phyloP scores from a whole-genome alignment of 2,329 filamentous ascomycete genomes.

The Paecilomyces fulvus region DNA sequence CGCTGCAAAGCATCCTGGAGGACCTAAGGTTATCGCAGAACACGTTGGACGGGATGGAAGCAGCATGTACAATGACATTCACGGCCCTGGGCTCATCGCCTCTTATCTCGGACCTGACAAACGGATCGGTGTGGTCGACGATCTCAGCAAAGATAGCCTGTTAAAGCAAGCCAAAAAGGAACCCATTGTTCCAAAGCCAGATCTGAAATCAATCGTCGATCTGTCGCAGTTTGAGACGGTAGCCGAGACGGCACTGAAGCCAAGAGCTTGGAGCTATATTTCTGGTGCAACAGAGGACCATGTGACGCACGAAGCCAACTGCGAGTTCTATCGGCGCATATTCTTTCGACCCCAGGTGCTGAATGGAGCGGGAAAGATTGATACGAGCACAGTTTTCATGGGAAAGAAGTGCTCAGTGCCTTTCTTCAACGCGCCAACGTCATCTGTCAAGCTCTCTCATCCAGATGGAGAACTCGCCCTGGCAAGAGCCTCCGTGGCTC shows the following conservation, averaged over 20 bases:
- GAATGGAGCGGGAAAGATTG: neutral
- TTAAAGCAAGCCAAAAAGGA: neutral
- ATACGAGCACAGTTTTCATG: neutral
- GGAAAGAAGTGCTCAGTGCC: neutral
- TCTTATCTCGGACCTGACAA: neutral
- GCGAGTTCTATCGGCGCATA: neutral
- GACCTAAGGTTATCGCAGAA: constrained; percentile 67
- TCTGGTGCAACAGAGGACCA: neutral
- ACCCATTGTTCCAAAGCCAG: neutral
- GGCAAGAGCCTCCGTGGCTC: constrained; percentile 35
- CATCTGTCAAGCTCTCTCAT: constrained; percentile 43
- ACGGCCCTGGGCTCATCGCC: constrained; percentile 26
- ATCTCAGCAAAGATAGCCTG: neutral
- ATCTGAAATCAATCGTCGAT: neutral
- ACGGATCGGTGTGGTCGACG: neutral
- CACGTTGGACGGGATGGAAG: constrained; percentile 49
- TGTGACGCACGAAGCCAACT: neutral
- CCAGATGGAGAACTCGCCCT: constrained; percentile 49
- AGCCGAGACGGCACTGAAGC: neutral
- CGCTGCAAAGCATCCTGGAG: constrained; percentile 48
- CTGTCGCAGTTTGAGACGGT: neutral
- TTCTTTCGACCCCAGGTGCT: neutral
- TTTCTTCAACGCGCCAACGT: neutral
- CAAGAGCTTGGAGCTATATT: neutral
- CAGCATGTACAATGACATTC: constrained; percentile 44